A percentile compares a stretch with the other conserved stretches of the same genome.
Conservation (phyloP, 1,139 yeast species). For the Magnusiomyces magnusii region DNA sequence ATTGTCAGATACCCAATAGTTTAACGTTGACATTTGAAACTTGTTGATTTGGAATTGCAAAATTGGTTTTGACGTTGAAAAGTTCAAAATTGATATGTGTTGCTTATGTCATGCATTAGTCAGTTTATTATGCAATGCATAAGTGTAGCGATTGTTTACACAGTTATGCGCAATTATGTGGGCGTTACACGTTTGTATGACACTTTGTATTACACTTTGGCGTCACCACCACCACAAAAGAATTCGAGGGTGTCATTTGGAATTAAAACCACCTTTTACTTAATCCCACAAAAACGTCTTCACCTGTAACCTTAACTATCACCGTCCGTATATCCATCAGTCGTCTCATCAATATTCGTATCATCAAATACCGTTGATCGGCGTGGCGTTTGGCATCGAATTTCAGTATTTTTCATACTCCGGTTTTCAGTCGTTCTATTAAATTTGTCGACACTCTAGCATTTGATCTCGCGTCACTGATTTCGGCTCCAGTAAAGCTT, state of each 20-base stretch:
- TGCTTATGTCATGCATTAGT: neutral
- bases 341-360: neutral
- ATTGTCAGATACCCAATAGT: slow-evolving; percentile 27
- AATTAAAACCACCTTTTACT: neutral
- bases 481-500: too few species aligned
- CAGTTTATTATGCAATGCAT: neutral
- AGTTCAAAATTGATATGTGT: neutral
- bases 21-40: slow-evolving; percentile 10
- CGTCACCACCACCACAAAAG: neutral
- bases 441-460: too few species aligned
- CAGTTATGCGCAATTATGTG: neutral
- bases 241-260: neutral
- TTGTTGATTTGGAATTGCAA: neutral
- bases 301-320: neutral
- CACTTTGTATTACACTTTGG: neutral
- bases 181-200: neutral
- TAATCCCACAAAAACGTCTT: neutral
- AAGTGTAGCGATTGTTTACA: neutral
- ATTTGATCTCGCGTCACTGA: too few species aligned
- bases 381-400: neutral
- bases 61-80: neutral
- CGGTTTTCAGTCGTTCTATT: neutral
- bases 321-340: neutral
- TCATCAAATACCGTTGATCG: neutral
- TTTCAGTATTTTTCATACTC: neutral